Evolutionary conservation across 208 protist species (phyloP).

Genomic region (Crithidia expoeki): DNA sequence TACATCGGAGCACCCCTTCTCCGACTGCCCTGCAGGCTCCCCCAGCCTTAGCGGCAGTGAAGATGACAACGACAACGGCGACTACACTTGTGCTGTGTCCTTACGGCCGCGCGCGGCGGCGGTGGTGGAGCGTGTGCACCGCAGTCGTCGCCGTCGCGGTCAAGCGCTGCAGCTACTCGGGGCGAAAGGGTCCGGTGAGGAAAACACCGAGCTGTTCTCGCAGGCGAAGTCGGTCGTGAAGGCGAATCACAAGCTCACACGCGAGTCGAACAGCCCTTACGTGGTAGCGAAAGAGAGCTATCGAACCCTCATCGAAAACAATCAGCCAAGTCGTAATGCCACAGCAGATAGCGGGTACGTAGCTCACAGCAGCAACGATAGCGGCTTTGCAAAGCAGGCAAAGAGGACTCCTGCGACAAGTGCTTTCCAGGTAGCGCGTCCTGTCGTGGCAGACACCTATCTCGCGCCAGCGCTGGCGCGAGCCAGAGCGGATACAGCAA

Average conservation of each 20-base stretch:
- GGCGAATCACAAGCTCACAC: constrained; percentile 8
- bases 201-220: constrained; percentile 16
- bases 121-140: constrained; percentile 56
- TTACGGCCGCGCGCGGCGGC: constrained; percentile 15
- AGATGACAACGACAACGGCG: constrained; percentile 14
- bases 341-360: neutral
- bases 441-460: constrained; percentile 25
- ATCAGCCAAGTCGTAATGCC: neutral
- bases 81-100: constrained; percentile 3
- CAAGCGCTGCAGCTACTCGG: constrained; percentile 41
- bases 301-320: constrained; percentile 1
- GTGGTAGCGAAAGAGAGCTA: constrained; percentile 4
- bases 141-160: constrained; percentile 38
- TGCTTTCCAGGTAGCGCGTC: neutral
- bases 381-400: too few species aligned
- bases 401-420: neutral
- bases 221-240: neutral
- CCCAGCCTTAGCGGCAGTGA: neutral
- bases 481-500: neutral
- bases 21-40: neutral
- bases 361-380: neutral
- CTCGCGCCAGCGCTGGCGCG: constrained; percentile 22
- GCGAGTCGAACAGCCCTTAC: constrained; percentile 12
- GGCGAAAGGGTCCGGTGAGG: constrained; percentile 10
- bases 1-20: neutral